These are phyloP conservation scores for Peterozyma toletana DNA, from an alignment of 805 yeast genomes.

Conservation along the genomic window DNA sequence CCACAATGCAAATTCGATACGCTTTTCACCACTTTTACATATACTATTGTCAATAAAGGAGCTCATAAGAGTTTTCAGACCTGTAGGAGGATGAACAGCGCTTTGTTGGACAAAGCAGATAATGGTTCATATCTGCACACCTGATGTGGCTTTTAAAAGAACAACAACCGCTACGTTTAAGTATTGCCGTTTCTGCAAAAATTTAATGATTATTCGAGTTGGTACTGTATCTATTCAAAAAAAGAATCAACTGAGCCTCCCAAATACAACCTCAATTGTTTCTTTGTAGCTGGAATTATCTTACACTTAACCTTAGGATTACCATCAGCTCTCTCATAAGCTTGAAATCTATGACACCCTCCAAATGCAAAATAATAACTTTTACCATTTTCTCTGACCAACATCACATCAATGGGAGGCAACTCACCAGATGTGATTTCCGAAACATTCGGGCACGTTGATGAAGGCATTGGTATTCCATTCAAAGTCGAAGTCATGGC, in stretches of 20 bases:
- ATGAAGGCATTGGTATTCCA: constrained; percentile 57
- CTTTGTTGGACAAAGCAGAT: too few species aligned
- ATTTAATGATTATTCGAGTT: neutral
- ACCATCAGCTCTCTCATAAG: constrained; percentile 53
- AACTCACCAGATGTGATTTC: constrained; percentile 53
- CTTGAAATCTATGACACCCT: constrained; percentile 87
- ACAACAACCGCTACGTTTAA: too few species aligned
- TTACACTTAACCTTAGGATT: constrained; percentile 56
- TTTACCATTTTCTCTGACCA: constrained; percentile 56
- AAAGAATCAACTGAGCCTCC: constrained; percentile 59
- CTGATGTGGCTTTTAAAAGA: too few species aligned
- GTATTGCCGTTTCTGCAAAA: too few species aligned
- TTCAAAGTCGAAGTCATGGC: constrained; percentile 70
- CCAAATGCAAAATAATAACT: constrained; percentile 77
- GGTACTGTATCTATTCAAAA: constrained; percentile 20
- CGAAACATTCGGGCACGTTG: constrained; percentile 41
- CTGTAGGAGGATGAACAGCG: too few species aligned
- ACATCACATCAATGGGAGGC: constrained; percentile 78
- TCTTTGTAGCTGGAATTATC: constrained; percentile 66
- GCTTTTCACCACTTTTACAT: too few species aligned
- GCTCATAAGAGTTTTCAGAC: too few species aligned
- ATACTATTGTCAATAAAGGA: too few species aligned
- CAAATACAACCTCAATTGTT: constrained; percentile 58
- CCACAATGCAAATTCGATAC: too few species aligned
- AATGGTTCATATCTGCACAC: too few species aligned